Percentiles rank a stretch among this genome's conserved stretches.
Conservation (phyloP, 257 asterid species). For the Capsicum baccatum region DNA sequence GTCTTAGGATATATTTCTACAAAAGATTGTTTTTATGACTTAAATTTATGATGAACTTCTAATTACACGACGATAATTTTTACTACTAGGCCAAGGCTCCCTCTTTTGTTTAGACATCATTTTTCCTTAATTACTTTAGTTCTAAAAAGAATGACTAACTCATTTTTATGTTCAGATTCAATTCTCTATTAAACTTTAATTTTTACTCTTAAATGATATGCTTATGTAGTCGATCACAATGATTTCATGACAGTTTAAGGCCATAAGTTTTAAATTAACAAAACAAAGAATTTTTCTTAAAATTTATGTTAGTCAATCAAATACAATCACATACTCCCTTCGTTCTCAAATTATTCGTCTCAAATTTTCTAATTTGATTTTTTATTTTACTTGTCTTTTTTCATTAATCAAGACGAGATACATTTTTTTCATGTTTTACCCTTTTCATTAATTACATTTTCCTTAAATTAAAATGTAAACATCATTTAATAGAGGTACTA, state of each 20-base stretch:
- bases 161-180: not conserved
- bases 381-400: too few relatives aligned
- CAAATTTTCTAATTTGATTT: too few relatives aligned
- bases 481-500: too few relatives aligned
- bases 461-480: too few relatives aligned
- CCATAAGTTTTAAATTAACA: too few relatives aligned
- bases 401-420: too few relatives aligned
- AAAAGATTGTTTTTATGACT: not conserved
- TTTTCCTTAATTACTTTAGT: not conserved
- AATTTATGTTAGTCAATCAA: too few relatives aligned
- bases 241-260: not conserved
- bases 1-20: not conserved
- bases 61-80: fast-evolving
- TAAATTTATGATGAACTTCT: not conserved
- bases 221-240: not conserved
- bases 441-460: too few relatives aligned
- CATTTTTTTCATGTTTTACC: too few relatives aligned
- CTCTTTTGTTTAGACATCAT: not conserved
- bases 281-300: too few relatives aligned
- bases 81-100: not conserved
- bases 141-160: not conserved
- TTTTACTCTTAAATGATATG: not conserved
- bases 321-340: too few relatives aligned
- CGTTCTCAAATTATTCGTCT: too few relatives aligned
- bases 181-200: not conserved